Conservation (phyloP, 2,329 filamentous ascomycete genomes). For the Pseudogymnoascus sp. region DNA sequence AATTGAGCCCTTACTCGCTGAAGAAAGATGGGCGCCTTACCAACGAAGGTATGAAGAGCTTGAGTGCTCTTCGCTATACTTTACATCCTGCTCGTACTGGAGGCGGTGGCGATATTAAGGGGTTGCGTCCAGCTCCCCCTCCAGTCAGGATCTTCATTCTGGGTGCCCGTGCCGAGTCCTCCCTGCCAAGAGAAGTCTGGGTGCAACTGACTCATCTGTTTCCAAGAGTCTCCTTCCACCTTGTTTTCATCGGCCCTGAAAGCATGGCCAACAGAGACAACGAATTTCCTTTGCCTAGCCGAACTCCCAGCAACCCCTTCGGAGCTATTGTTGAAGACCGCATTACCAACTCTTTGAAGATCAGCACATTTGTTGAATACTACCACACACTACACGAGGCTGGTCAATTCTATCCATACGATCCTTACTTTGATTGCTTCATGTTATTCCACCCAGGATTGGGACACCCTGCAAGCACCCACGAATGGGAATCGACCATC, state of each 20-base stretch:
- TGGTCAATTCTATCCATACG: slow-evolving; percentile 84
- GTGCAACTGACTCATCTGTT: slow-evolving; percentile 90
- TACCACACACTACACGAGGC: slow-evolving; percentile 94
- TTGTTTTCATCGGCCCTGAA: slow-evolving; percentile 93
- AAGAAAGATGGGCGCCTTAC: slow-evolving; percentile 70
- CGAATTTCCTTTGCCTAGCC: slow-evolving; percentile 83
- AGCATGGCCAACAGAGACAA: slow-evolving; percentile 89
- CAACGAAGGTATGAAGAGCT: slow-evolving; percentile 81
- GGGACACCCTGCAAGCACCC: slow-evolving; percentile 84
- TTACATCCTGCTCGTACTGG: slow-evolving; percentile 81
- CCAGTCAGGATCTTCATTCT: slow-evolving; percentile 88
- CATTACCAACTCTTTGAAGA: slow-evolving; percentile 83
- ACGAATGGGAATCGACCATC: slow-evolving; percentile 89
- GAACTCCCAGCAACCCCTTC: slow-evolving; percentile 81
- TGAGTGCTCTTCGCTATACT: slow-evolving; percentile 87
- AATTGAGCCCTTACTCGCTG: slow-evolving; percentile 86
- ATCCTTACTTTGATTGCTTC: slow-evolving; percentile 97
- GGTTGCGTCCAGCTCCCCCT: slow-evolving; percentile 74
- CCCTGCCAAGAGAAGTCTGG: slow-evolving; percentile 88
- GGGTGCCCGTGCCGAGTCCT: slow-evolving; percentile 94
- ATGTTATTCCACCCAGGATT: slow-evolving; percentile 95
- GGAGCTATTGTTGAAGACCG: slow-evolving; percentile 91
- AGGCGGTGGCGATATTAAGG: slow-evolving; percentile 64
- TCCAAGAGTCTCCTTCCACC: slow-evolving; percentile 79
- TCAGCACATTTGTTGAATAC: slow-evolving; percentile 95